These are phyloP conservation scores for Aplosporella prunicola DNA, from an alignment of 2,329 filamentous ascomycete genomes.

Conservation along the genomic window DNA sequence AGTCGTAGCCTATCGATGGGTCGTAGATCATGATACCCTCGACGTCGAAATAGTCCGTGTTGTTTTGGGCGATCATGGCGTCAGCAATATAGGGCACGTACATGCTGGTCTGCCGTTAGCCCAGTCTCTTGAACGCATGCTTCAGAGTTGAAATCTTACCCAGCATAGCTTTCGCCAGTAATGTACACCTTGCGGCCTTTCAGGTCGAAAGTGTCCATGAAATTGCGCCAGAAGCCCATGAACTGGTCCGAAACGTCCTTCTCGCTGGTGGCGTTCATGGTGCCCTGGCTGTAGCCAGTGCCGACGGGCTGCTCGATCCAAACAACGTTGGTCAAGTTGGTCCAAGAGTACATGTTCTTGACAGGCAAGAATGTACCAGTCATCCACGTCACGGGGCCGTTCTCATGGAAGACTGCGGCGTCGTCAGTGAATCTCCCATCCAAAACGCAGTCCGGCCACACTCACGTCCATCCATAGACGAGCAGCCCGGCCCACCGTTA, in stretches of 20 bases:
- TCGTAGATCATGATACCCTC: constrained; percentile 25
- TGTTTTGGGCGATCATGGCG: constrained; percentile 19
- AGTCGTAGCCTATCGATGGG: constrained; percentile 11
- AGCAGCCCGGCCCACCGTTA: constrained; percentile 20
- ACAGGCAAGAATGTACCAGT: constrained; percentile 21
- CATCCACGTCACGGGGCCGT: constrained; percentile 26
- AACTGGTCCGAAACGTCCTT: constrained; percentile 34
- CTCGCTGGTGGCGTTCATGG: constrained; percentile 28
- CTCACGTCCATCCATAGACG: constrained; percentile 20
- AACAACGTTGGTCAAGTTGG: constrained; percentile 34
- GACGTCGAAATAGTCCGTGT: constrained; percentile 24
- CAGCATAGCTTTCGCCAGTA: constrained; percentile 21
- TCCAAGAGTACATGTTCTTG: constrained; percentile 23
- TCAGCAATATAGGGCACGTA: constrained; percentile 26
- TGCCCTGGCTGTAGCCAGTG: constrained; percentile 27
- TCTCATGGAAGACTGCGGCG: constrained; percentile 22
- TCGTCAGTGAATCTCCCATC: not conserved
- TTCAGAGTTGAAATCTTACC: constrained; percentile 14
- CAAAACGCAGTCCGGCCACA: not conserved
- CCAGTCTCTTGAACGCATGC: too few relatives aligned
- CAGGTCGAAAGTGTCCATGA: constrained; percentile 41
- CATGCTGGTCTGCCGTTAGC: constrained; percentile 6
- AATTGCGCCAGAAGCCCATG: constrained; percentile 40
- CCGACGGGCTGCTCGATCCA: constrained; percentile 28
- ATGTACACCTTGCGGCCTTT: constrained; percentile 40